These are phyloP conservation scores for Eucalyptus camaldulensis DNA, from an alignment of 345 rosid species.

Conservation along the genomic window DNA sequence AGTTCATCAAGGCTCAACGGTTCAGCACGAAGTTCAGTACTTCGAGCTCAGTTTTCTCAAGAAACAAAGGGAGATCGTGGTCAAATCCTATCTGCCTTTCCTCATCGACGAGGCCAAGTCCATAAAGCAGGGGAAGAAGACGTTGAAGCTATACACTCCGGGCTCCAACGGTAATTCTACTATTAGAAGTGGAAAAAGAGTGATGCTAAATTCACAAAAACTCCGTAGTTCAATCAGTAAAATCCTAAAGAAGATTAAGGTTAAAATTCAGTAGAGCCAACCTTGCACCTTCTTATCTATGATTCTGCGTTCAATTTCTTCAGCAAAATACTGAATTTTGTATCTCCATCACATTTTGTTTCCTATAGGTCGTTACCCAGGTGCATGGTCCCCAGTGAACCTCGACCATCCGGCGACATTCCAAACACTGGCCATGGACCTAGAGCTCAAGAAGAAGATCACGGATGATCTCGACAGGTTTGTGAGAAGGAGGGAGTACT, in stretches of 20 bases:
- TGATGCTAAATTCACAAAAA: not conserved
- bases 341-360: not conserved
- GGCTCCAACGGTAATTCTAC: not conserved
- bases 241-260: not conserved
- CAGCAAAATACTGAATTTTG: not conserved
- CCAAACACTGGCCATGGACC: not conserved
- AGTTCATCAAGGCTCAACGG: constrained; percentile 5
- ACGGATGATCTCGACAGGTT: not conserved
- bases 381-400: constrained; percentile 41
- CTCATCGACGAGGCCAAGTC: constrained; percentile 27
- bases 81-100: constrained; percentile 37
- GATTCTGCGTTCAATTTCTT: not conserved
- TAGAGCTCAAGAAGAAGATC: not conserved
- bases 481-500: not conserved
- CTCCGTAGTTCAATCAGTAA: not conserved
- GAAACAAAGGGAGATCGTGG: constrained; percentile 34
- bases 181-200: not conserved
- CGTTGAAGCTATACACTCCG: constrained; percentile 39
- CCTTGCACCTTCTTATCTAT: not conserved
- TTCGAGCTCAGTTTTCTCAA: constrained; percentile 43
- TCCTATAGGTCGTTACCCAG: not conserved
- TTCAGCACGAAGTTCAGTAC: constrained; percentile 11
- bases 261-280: not conserved
- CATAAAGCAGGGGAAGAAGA: constrained; percentile 28
- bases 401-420: constrained; percentile 9